Evolutionary conservation across 192 early-diverging fungal genomes (phyloP), one percentile per base, ranked within the genome.

Genomic region (Chytriomyces sp.): DNA sequence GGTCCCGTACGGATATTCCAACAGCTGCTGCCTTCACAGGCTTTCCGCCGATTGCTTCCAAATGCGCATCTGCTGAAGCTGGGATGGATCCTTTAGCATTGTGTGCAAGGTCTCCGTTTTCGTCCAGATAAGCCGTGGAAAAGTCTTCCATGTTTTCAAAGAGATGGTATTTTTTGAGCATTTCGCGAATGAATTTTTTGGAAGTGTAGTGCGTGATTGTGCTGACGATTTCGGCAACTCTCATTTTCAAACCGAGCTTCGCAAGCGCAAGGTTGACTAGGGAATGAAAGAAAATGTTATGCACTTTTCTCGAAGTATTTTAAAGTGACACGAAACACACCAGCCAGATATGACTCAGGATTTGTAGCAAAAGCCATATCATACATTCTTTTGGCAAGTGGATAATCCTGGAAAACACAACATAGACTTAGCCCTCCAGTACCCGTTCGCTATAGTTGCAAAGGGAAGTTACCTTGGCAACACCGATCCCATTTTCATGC

Each of bases 371-470:
- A 79, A n/a, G 92, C 86, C 61, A 79, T 79, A 82, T 99, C 97
- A 79, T 98, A 99, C 81, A 89, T 93, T 50, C 96, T 89, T 82
- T 98, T 98, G 16, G 97, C 96, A 72, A 98, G 80, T 78, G 95
- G 91, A 71, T 90, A 96, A 81, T 99, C 96, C 87, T 93, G 61
- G 57, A 60, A 43, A 28, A 45, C 57, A 67, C 2, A 35, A 35
- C 35, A 35, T 35, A 35, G 4, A 35, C 26, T 18, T 64, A 24
- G 62, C 10, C 10, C 53, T 13, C 53, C 13, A 13, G 53, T 20
- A 20, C 53, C 16, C 16, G 62, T 64, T 64, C 60, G 49, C 57
- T 26, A 53, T 10, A 10, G 45, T 47, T 16, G 24, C 0, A 62
- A 18, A 61, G 7, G 20, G 60, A 18, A 26, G 76, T 49, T 77